Base-by-base conservation (phyloP, 805 yeast species). In the Saturnispora mendoncae region DNA sequence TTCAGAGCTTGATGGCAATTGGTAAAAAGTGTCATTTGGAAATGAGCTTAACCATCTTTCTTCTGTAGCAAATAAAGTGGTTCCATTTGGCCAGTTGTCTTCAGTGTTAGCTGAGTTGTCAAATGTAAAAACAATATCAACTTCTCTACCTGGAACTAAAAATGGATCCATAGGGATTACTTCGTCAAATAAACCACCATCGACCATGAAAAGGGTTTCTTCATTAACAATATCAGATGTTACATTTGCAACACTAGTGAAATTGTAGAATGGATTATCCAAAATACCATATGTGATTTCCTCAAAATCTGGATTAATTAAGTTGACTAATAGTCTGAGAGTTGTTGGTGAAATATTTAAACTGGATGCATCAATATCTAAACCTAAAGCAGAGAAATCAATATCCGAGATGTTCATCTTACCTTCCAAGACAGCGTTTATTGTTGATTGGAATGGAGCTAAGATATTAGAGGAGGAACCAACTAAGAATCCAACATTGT, bases 381-480 rank as follows among this genome's bases (percentile, higher is more conserved):
- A 20, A 13, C 59, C 60, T 19, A 54, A 21, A 4, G 25, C 39
- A 10, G 47, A 25, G 26, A 17, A 31, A 13, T 42, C 36, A 18
- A 39, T n/a, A 15, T 35, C 43, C n/a, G 38, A 18, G 21, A 33
- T 36, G 27, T 36, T 41, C 25, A 30, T 8, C 38, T 49, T 42
- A 32, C 46, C 48, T 12, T 36, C 38, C 6, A 43, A 27, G 26
- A 51, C 40, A n/a, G 43, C 50, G 2, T 39, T 21, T 13, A 55
- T 39, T 9, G 26, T 33, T 5, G 28, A 28, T 28, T 43, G 41
- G 33, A 44, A 51, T 10, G 33, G 45, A 8, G 56, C 50, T 65
- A 85, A 80, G 35, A 84, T 60, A 4, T 86, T 70, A 3, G 92
- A 78, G 2, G 94, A 83, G 6, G 92, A 72, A 18, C 88, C 95